phyloP scores from a whole-genome alignment of 345 rosid species.

The Eucalyptus cloeziana region DNA sequence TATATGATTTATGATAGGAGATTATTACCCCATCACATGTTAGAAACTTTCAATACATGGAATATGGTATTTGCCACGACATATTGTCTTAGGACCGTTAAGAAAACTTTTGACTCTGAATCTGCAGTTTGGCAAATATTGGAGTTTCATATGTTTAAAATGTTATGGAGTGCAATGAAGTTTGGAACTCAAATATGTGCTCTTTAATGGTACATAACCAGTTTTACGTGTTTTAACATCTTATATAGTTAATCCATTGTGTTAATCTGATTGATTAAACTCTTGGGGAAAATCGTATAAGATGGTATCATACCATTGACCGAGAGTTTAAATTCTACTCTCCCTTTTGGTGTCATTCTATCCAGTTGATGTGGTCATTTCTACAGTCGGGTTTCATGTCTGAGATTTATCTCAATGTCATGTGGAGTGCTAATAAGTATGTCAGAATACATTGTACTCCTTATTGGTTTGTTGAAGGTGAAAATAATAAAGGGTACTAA shows the following conservation, averaged over 20 bases:
- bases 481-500: slow-evolving; percentile 60
- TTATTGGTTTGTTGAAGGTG: slow-evolving; percentile 77
- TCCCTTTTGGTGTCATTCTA: background rate
- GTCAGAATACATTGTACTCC: background rate
- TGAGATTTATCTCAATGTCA: background rate
- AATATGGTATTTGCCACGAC: background rate
- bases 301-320: background rate
- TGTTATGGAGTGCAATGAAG: slow-evolving; percentile 96
- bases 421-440: background rate
- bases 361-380: background rate
- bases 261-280: background rate
- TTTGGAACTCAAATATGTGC: slow-evolving; percentile 57
- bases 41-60: background rate
- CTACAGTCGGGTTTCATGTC: background rate
- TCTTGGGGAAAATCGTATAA: background rate
- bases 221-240: background rate
- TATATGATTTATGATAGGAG: too few species aligned
- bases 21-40: background rate
- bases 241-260: background rate
- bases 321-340: background rate
- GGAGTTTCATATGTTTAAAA: slow-evolving; percentile 93
- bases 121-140: slow-evolving; percentile 84
- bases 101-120: background rate
- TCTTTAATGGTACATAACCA: background rate
- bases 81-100: background rate